Evolutionary conservation across 2,329 filamentous ascomycete genomes (phyloP), one percentile per base, ranked within the genome.

Genomic region (Fusarium mangiferae): DNA sequence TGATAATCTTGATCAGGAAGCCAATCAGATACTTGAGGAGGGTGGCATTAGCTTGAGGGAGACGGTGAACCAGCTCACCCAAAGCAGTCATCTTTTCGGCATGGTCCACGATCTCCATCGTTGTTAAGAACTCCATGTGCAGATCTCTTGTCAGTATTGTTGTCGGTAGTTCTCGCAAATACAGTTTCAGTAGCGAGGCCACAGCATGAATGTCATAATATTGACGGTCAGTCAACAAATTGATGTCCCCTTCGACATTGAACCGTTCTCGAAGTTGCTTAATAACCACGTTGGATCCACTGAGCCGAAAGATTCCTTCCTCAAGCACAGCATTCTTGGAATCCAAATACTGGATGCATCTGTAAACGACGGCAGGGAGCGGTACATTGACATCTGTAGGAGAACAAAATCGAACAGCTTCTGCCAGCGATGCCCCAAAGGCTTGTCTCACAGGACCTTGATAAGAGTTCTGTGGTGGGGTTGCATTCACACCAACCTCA

Each of bases 161-260:
- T 2, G 92, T 93, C 10, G 96, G 96, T 60, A 99, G 86, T 82
- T 99, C 96, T 62, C 96, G 92, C 51, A 99, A 87, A 81, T 98
- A 99, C 55, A 97, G 87, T 84, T 99, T 99, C 78, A 99, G 88
- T 54, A 99, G 87, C 39, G 95, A 98, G 13, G 96, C 96, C 17
- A 99, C 93, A 2, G 96, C 96, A 81, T 99, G 96, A 33, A 99
- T 95, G 81, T 99, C 96, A 80, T 98, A 94, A 81, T 96, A 97
- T 66, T 94, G 91, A 56, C 93, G 92, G 67, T 96, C 95, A 5
- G 88, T 90, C 33, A 98, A 82, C 58, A 99, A 87, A 80, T 98
- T 94, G 74, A 99, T 89, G 80, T 99, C 96, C 51, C 95, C 93
- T 84, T 99, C 95, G 8, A 84, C 91, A 82, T 99, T 98, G 85